A percentile compares a stretch with the other conserved stretches of the same genome.
phyloP scores from a whole-genome alignment of 805 yeast species.

The Pichia deserticola region DNA sequence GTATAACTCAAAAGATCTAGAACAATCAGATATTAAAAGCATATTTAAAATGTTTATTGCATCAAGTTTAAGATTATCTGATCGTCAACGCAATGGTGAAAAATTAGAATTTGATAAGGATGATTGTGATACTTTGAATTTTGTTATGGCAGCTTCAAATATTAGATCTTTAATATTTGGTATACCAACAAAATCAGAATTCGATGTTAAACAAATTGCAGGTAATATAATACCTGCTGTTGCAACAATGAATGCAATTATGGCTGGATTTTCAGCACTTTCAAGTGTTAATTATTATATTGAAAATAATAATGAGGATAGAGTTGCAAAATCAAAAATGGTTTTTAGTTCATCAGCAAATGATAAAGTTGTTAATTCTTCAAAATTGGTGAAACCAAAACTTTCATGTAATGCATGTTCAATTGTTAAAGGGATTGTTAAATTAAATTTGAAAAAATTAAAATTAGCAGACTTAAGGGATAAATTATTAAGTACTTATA shows the following conservation, averaged over 20 bases:
- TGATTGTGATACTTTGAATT: conserved; percentile 83
- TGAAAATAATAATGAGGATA: conserved; percentile 15
- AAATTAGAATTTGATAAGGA: conserved; percentile 80
- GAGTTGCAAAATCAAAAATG: conserved; percentile 34
- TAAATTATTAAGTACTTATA: conserved; percentile 39
- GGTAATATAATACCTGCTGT: conserved; percentile 98
- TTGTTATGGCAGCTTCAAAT: conserved; percentile 82
- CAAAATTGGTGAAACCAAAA: conserved; percentile 55
- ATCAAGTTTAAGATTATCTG: conserved; percentile 42
- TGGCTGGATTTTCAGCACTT: conserved; percentile 81
- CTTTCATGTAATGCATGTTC: conserved; percentile 65
- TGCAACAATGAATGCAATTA: conserved; percentile 94
- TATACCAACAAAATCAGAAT: conserved; percentile 66
- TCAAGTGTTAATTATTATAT: conserved; percentile 52
- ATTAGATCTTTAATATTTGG: conserved; percentile 63
- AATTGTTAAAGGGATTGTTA: conserved; percentile 44
- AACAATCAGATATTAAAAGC: conserved; percentile 50
- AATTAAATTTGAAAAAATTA: conserved; percentile 22
- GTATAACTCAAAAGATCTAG: conserved; percentile 3
- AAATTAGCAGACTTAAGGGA: conserved; percentile 49
- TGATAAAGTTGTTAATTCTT: conserved; percentile 59
- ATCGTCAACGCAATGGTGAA: conserved; percentile 35
- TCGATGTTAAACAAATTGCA: conserved; percentile 89
- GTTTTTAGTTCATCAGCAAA: conserved; percentile 47
- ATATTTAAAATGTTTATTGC: conserved; percentile 52